phyloP scores from a whole-genome alignment of 352 stramenopile species.

The Phytophthora europaea region DNA sequence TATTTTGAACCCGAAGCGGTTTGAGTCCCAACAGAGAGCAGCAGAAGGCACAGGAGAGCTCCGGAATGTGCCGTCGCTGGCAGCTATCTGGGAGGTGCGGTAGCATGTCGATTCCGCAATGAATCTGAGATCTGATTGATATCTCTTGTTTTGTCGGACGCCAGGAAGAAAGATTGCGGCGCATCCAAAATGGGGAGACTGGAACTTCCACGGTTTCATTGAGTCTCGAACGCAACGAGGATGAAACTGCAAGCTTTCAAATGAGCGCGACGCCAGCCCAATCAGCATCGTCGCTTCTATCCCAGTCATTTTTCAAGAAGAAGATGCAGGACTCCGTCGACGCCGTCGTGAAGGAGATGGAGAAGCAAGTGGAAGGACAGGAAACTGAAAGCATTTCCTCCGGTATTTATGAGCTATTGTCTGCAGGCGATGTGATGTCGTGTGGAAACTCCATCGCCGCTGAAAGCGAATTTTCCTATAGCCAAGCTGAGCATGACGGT shows the following conservation, averaged over 20 bases:
- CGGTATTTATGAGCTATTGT: slow-evolving; percentile 6
- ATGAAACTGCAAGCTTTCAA: slow-evolving; percentile 11
- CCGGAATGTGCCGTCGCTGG: slow-evolving; percentile 80
- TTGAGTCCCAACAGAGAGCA: slow-evolving; percentile 56
- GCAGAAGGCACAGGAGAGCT: slow-evolving; percentile 50
- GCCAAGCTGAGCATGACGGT: slow-evolving; percentile 41
- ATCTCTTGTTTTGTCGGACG: background rate
- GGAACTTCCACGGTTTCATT: slow-evolving; percentile 62
- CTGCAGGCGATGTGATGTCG: slow-evolving; percentile 33
- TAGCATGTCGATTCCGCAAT: background rate
- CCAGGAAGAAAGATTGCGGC: slow-evolving; percentile 75
- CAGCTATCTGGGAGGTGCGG: slow-evolving; percentile 83
- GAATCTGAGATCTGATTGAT: background rate
- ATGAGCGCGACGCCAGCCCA: slow-evolving; percentile 44
- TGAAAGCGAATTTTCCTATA: slow-evolving; percentile 64
- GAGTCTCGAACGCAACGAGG: slow-evolving; percentile 59
- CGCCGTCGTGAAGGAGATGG: slow-evolving; percentile 60
- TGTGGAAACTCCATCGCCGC: slow-evolving; percentile 60
- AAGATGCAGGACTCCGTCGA: slow-evolving; percentile 79
- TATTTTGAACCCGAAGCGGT: slow-evolving; percentile 74
- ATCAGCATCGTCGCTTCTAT: slow-evolving; percentile 66
- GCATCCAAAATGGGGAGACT: slow-evolving; percentile 58
- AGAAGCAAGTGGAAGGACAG: slow-evolving; percentile 29
- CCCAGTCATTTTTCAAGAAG: slow-evolving; percentile 86
- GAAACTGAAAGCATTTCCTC: slow-evolving; percentile 11